phyloP scores from a whole-genome alignment of 1,284 basidiomycete species.

The Boletus holoroseus region DNA sequence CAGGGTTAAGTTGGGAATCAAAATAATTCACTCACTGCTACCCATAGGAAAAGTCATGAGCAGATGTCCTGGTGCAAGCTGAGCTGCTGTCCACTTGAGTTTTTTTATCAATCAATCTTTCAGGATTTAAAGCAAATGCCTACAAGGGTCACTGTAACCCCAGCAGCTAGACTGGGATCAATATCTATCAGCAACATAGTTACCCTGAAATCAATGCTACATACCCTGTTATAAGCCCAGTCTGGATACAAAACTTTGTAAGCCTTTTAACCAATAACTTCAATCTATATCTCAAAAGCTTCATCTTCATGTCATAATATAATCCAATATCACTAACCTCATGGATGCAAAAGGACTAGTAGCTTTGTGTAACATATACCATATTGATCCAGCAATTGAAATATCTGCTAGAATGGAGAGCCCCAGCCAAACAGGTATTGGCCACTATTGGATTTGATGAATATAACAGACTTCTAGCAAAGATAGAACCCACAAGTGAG shows the following conservation, averaged over 20 bases:
- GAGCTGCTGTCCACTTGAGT: constrained; percentile 15
- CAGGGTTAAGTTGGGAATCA: not conserved
- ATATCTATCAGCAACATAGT: not conserved
- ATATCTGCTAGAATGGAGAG: constrained; percentile 21
- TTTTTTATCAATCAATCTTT: not conserved
- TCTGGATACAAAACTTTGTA: constrained; percentile 21
- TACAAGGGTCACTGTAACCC: constrained; percentile 16
- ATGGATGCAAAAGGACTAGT: constrained; percentile 1
- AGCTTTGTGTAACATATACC: constrained; percentile 8
- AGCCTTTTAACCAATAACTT: constrained; percentile 15
- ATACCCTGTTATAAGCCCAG: constrained; percentile 27
- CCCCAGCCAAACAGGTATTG: constrained; percentile 21
- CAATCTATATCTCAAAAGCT: constrained; percentile 7
- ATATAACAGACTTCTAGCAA: not conserved
- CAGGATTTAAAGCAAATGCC: not conserved
- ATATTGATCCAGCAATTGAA: constrained; percentile 22
- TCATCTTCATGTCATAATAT: not conserved
- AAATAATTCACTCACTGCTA: constrained; percentile 12
- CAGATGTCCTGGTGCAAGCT: constrained; percentile 19
- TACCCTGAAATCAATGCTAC: not conserved
- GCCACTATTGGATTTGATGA: constrained; percentile 15
- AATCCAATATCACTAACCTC: constrained; percentile 9
- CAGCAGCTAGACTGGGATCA: constrained; percentile 14
- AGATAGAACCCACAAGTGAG: constrained; percentile 1
- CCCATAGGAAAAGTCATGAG: constrained; percentile 25